Base-by-base conservation (phyloP, 805 yeast genomes). In the Lipomyces lipofer region DNA sequence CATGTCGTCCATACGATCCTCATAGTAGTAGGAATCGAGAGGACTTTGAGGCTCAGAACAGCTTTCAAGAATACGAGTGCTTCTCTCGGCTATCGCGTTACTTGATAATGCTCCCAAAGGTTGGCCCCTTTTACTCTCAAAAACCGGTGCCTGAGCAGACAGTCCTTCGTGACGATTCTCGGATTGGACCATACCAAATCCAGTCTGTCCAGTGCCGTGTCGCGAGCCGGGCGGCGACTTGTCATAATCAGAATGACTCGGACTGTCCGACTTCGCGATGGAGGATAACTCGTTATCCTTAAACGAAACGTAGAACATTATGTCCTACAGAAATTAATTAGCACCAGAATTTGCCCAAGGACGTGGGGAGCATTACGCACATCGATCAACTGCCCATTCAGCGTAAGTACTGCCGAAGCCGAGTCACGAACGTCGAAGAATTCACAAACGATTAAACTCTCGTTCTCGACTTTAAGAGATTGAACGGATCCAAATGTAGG, bases 351-450 rank as follows among this genome's bases (percentile, higher is more conserved):
- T 32, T n/a, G 19, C 17, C 12, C 25, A n/a, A 17, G 40, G 36
- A 32, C 15, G 24, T n/a, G n/a, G n/a, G n/a, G n/a, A n/a, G 47
- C 24, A n/a, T 36, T 13, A 27, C 52, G 43, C 28, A 58, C 62
- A 13, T 63, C 56, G 64, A 58, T 22, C 65, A 66, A 21, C 58
- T 61, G 30, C 47, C 68, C 44, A 64, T 59, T 25, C 47, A 58
- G 28, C 55, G 60, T 49, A 30, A 57, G 39, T 33, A 54, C 64
- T 3, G 73, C 68, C 19, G 64, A 61, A 43, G 72, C 68, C 1
- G 75, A 67, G 17, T 71, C 64, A 38, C 75, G 64, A 21, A 72
- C 58, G 51, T 73, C 75, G 50, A 57, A 71, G 55, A 63, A 73
- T 17, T 66, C 67, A 44, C 75, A 70, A 36, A 62, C 47, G 44